Conservation (phyloP, 176 grass and related monocot genomes). For the Zoysia pacifica region DNA sequence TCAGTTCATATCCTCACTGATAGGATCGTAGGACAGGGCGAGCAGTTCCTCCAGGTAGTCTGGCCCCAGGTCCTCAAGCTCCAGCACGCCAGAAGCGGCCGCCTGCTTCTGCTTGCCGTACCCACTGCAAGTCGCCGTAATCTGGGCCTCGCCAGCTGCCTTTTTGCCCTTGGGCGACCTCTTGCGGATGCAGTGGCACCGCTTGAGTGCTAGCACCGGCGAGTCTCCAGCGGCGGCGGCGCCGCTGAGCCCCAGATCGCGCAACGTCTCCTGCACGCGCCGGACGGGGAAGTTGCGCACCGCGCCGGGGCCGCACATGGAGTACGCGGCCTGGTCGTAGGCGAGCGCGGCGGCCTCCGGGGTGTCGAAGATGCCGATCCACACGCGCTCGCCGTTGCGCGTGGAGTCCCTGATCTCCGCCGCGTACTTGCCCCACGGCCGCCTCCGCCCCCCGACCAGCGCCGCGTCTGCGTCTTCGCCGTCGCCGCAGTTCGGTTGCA, state of each 20-base stretch:
- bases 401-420: slow-evolving; percentile 89
- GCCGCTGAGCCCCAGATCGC: slow-evolving; percentile 17
- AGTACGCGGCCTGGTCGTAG: slow-evolving; percentile 65
- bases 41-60: slow-evolving; percentile 67
- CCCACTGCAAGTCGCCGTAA: not conserved
- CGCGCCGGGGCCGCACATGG: slow-evolving; percentile 46
- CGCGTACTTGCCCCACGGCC: slow-evolving; percentile 96
- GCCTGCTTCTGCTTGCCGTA: not conserved
- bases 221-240: not conserved
- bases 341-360: slow-evolving; percentile 57
- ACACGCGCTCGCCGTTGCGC: slow-evolving; percentile 53
- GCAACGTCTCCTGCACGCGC: slow-evolving; percentile 50
- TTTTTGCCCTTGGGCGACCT: slow-evolving; percentile 36
- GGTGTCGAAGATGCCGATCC: slow-evolving; percentile 63
- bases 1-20: not conserved
- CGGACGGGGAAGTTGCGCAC: slow-evolving; percentile 64
- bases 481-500: not conserved
- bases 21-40: not conserved
- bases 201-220: slow-evolving; percentile 51
- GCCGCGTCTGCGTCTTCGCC: slow-evolving; percentile 29
- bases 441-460: slow-evolving; percentile 60
- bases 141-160: not conserved
- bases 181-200: slow-evolving; percentile 52
- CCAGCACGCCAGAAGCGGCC: slow-evolving; percentile 41
- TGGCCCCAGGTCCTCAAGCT: slow-evolving; percentile 49